A percentile compares a stretch with the other conserved stretches of the same genome.
Conservation (phyloP, 192 early-diverging fungal genomes). For the Coemansia sp. region DNA sequence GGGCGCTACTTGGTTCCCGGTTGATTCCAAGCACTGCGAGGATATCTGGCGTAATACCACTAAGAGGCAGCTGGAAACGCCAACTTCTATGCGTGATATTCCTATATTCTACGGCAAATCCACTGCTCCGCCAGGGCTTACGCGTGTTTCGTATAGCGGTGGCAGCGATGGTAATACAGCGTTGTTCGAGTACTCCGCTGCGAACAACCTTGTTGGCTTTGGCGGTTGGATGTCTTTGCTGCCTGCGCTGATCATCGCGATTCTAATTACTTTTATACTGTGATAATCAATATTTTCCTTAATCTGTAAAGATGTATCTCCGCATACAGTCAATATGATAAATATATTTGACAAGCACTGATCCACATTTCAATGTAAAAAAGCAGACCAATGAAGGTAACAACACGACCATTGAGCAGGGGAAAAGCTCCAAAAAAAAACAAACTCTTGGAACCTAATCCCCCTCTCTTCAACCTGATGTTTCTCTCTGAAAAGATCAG, state of each 20-base stretch:
- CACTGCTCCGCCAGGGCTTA: conserved; percentile 22
- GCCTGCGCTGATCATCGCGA: background rate
- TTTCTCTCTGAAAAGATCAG: no score
- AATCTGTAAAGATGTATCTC: no score
- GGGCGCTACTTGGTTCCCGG: conserved; percentile 52
- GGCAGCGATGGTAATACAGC: background rate
- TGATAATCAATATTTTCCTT: no score
- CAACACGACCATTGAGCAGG: no score
- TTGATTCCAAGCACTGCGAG: conserved; percentile 41
- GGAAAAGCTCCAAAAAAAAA: no score
- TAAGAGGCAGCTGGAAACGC: conserved; percentile 18
- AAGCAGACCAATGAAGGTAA: background rate
- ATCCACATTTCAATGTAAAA: background rate
- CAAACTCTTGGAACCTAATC: no score
- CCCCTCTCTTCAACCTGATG: no score
- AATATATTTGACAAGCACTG: no score
- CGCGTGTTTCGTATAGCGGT: background rate
- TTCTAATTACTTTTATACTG: no score
- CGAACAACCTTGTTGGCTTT: background rate
- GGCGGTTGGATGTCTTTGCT: background rate
- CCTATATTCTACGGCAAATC: conserved; percentile 21
- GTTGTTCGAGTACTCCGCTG: background rate
- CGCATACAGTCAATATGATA: no score
- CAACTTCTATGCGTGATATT: conserved; percentile 32
- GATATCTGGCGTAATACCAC: conserved; percentile 50